Percentiles rank a stretch among this genome's conserved stretches.
These are phyloP conservation scores for Camelina hispida DNA, from an alignment of 345 rosid genomes.

Conservation along the genomic window DNA sequence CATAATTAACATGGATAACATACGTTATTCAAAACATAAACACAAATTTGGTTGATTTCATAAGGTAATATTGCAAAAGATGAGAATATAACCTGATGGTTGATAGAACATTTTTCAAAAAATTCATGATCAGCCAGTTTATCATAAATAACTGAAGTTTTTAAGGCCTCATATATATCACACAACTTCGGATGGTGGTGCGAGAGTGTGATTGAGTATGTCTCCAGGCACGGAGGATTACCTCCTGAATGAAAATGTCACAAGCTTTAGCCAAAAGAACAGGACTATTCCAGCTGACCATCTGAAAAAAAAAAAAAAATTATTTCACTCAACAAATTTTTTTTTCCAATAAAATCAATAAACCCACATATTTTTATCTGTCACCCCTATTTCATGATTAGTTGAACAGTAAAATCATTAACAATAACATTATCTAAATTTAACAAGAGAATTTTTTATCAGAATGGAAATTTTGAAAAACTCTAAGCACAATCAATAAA, in stretches of 20 bases:
- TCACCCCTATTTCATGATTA: too few relatives aligned
- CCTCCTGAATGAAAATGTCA: conserved; percentile 46
- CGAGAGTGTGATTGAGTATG: conserved; percentile 36
- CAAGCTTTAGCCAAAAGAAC: conserved; percentile 47
- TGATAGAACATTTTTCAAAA: not conserved
- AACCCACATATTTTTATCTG: too few relatives aligned
- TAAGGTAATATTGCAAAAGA: too few relatives aligned
- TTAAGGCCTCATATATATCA: conserved; percentile 8
- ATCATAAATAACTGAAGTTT: not conserved
- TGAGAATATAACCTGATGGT: not conserved
- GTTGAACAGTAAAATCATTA: too few relatives aligned
- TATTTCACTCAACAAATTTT: not conserved
- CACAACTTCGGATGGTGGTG: not conserved
- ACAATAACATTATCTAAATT: too few relatives aligned
- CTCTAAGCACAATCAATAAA: not conserved
- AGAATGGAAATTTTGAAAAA: not conserved
- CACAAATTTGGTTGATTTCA: not conserved
- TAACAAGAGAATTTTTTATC: too few relatives aligned
- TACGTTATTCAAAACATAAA: too few relatives aligned
- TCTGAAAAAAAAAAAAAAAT: not conserved
- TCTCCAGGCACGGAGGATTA: conserved; percentile 44
- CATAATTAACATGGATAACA: too few relatives aligned
- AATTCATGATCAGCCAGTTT: not conserved
- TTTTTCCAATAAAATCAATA: too few relatives aligned
- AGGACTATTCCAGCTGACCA: conserved; percentile 46